Base-by-base conservation (phyloP, 2,329 filamentous ascomycete genomes). In the Ilyonectria destructans region DNA sequence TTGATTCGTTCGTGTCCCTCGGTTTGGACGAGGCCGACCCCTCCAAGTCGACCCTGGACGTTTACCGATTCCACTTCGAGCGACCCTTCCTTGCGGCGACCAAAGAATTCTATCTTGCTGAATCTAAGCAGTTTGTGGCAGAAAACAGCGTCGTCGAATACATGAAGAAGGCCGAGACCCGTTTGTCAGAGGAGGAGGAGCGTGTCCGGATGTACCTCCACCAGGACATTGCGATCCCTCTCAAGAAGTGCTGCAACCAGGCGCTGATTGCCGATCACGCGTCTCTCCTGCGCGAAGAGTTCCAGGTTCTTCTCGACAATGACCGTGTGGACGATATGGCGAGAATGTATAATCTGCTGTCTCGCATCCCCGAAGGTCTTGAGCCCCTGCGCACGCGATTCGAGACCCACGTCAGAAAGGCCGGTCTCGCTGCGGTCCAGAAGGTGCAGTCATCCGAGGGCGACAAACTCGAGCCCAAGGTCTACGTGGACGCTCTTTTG, bases 71-170 rank as follows among this genome's bases (percentile, higher is more conserved):
- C 80, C 93, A 95, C 83, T 99, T 99, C 78, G 96, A 99, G 84
- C 90, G 89, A 76, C 96, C 97, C 0, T 99, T 98, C 87, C 88
- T 99, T 59, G 87, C 88, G 6, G 94, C 95, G 3, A 99, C 96
- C 10, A 90, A 89, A 75, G 84, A 87, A 33, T 99, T 97, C 83
- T 99, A 99, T 81, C 88, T 94, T 75, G 91, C 92, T 52, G 97
- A 99, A 81, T 98, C 96, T 21, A 94, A 94, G 76, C 92, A 95
- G 71, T 99, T 99, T 79, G 90, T 99, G 37, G 93, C 95, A 12
- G 96, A 98, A 81, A 99, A 99, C 80, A 97, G 93, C 71, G 95
- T 99, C 4, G 95, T 99, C 37, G 96, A 99, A 79, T 99, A 98
- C 83, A 98, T 99, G 96, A 98, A 98, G 87, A 99, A 99, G 88